phyloP scores from a whole-genome alignment of 176 grass and related monocot species.

The Oryza officinalis region DNA sequence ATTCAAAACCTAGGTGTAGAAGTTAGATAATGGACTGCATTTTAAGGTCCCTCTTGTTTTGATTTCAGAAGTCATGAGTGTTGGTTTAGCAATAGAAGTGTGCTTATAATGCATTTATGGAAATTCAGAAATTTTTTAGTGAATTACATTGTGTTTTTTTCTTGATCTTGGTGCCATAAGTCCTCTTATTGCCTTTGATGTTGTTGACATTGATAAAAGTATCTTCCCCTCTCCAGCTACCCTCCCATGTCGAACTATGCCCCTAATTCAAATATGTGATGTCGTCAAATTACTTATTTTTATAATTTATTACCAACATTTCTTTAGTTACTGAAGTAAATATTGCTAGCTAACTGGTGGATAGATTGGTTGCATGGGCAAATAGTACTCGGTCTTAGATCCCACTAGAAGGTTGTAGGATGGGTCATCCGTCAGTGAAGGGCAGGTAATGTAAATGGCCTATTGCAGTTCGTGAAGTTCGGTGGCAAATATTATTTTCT shows the following conservation, averaged over 20 bases:
- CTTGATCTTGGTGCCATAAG: conserved; percentile 65
- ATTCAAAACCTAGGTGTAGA: no score
- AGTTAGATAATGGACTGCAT: no score
- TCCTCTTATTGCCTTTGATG: conserved; percentile 95
- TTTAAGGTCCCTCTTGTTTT: no score
- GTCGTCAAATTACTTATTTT: neutral
- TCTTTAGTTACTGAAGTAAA: conserved; percentile 1
- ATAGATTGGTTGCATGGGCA: conserved; percentile 79
- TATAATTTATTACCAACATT: neutral
- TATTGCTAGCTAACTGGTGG: conserved; percentile 37
- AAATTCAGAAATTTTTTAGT: no score
- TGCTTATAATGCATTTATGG: no score
- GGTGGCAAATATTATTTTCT: conserved; percentile 15
- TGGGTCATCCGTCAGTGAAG: conserved; percentile 83
- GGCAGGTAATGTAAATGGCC: conserved; percentile 61
- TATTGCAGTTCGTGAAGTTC: conserved; percentile 10
- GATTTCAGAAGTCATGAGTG: no score
- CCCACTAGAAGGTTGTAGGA: conserved; percentile 87
- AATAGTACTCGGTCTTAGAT: conserved; percentile 84
- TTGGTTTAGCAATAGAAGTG: no score
- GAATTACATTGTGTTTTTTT: no score
- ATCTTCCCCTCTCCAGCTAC: conserved; percentile 21
- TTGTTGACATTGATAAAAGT: conserved; percentile 94
- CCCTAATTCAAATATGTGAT: conserved; percentile 1
- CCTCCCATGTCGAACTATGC: conserved; percentile 12